Base-by-base conservation (phyloP, 345 rosid species). In the Syzygium grande region DNA sequence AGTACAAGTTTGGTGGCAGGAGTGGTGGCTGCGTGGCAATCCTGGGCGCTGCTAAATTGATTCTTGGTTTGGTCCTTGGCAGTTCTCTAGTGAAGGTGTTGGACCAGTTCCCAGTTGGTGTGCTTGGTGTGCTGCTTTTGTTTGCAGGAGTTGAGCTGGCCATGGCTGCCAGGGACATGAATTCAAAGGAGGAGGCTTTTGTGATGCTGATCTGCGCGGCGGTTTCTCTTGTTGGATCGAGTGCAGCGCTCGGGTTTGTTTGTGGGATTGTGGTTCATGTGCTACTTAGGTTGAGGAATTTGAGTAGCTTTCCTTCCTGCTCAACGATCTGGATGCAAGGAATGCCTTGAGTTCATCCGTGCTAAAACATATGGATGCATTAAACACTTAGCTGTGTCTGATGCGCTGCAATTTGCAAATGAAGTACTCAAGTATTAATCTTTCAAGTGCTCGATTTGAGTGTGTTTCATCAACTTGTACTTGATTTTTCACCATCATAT, bases 1-100 rank as follows among this genome's bases (percentile, higher is more conserved):
- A 97, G 92, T 96, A 94, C 89, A 97, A 94, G 93, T 97, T 96
- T 87, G 97, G 99, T 9, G 98, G 98, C 11, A 93, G 99, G 93
- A 95, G 96, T 78, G 97, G 98, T 29, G 97, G 95, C 43, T 96
- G 97, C 79, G 98, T 96, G 85, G 98, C 94, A 5, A 65, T 97
- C 49, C 87, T 96, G 29, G 99, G 99, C 17, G 85, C 89, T 30
- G 95, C 94, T 34, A 97, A 97, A 85, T 0, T 93, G 91, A 91
- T 92, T 5, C 46, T 96, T 58, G 98, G 98, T 2, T 87, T 97
- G 92, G 92, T 93, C 15, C 87, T 97, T 8, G 98, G 98, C 34
- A 91, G 95, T 87, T 95, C 98, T 25, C 41, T 97, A 88, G 96
- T 93, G n/a, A 89, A 86, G 87, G 89, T 97, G 84, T 34, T 95